These are phyloP conservation scores for Leccinum subrobustum DNA, from an alignment of 1,284 basidiomycete genomes.

Conservation along the genomic window DNA sequence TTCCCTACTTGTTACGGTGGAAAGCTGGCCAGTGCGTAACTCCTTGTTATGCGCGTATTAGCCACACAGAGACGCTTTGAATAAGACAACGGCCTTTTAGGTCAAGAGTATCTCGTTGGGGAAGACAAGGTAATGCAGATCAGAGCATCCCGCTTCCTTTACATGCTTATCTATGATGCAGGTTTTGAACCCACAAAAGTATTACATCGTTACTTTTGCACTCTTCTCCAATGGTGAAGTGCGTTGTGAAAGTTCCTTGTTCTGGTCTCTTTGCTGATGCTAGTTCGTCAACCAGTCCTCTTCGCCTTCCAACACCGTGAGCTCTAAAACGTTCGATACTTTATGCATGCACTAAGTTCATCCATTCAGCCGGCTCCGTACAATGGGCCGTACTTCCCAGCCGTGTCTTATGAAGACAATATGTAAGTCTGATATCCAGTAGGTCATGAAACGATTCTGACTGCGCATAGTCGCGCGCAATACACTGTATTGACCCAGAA, in stretches of 20 bases:
- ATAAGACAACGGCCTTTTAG: constrained; percentile 35
- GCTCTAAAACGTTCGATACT: background rate
- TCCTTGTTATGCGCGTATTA: background rate
- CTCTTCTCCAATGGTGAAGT: constrained; percentile 62
- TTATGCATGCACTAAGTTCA: background rate
- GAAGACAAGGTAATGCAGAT: constrained; percentile 41
- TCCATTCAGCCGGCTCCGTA: constrained; percentile 42
- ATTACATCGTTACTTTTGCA: constrained; percentile 57
- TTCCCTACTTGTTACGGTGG: constrained; percentile 42
- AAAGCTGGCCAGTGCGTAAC: constrained; percentile 34
- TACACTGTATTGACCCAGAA: constrained; percentile 50
- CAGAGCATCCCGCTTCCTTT: background rate
- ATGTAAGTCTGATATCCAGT: constrained; percentile 39
- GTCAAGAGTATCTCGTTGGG: constrained; percentile 51
- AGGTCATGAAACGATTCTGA: background rate
- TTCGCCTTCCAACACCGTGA: constrained; percentile 25
- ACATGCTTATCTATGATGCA: constrained; percentile 17
- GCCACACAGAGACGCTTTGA: constrained; percentile 2
- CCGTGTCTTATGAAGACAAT: constrained; percentile 56
- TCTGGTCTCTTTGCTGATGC: background rate
- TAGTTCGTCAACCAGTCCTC: constrained; percentile 3
- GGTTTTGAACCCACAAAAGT: constrained; percentile 49
- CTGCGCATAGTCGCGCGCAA: constrained; percentile 48
- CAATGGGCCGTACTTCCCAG: constrained; percentile 49
- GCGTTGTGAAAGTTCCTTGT: constrained; percentile 4